Percentiles rank a stretch among this genome's conserved stretches.
Evolutionary conservation across 345 rosid species (phyloP).

Genomic region (Lepidium sativum): DNA sequence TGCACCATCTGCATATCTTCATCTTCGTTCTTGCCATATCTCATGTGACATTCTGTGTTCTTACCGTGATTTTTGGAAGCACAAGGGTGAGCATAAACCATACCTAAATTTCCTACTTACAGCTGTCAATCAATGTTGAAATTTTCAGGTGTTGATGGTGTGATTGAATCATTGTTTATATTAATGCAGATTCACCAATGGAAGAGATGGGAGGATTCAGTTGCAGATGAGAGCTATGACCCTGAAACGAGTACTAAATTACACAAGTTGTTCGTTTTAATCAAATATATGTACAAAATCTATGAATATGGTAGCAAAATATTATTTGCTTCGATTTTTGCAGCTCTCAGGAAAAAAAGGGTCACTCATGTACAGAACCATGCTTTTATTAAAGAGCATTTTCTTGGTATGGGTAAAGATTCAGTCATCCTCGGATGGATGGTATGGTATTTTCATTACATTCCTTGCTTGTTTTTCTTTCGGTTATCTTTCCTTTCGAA

Average conservation of each 20-base stretch:
- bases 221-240: conserved; percentile 32
- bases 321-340: background rate
- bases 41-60: conserved; percentile 51
- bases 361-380: conserved; percentile 65
- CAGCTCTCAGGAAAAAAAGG: conserved; percentile 43
- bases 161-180: background rate
- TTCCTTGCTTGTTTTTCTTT: background rate
- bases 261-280: background rate
- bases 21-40: conserved; percentile 64
- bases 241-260: conserved; percentile 36
- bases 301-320: background rate
- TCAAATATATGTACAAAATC: background rate
- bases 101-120: background rate
- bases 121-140: background rate
- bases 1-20: conserved; percentile 69
- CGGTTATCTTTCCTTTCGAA: background rate
- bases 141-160: background rate
- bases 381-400: conserved; percentile 65
- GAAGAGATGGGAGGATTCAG: conserved; percentile 72
- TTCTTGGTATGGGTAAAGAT: conserved; percentile 65
- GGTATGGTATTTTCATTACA: conserved; percentile 36
- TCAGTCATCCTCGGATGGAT: conserved; percentile 53
- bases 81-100: conserved; percentile 36
- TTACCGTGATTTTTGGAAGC: conserved; percentile 51
- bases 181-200: conserved; percentile 63